Evolutionary conservation across 441 rosid genomes (phyloP), one percentile per base, ranked within the genome.

Genomic region (Codiaeum variegatum): DNA sequence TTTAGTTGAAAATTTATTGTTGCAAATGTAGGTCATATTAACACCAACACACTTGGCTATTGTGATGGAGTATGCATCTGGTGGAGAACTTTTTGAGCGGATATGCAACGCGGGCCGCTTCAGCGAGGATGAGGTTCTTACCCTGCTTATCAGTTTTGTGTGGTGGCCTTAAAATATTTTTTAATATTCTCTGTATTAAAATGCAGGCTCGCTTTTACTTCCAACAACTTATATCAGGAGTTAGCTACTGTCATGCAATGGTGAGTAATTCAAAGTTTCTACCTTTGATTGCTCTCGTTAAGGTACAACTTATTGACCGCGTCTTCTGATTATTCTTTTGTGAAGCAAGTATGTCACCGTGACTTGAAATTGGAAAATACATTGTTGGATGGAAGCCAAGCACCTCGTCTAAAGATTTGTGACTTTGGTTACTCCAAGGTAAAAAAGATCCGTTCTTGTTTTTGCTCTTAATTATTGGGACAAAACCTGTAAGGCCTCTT

Each of bases 391-490:
- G 99, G 99, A 67, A 95, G 98, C 76, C 91, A 95, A 0, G 91
- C 97, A 34, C 99, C 98, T 62, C 97, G 97, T 26, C 79, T 95
- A 71, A 95, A 95, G 84, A 91, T 95, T 62, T 95, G 99, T 55
- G 99, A 95, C 83, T 95, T 95, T 21, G 99, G 99, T n/a, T 95
- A 95, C 78, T 95, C 99, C 16, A 95, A 95, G 99, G 99, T 93
- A 80, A 38, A 13, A 49, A 13, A 44, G 40, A 51, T 49, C 60
- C 36, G 16, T 8, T 56, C 15, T 64, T 58, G 15, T 32, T 67
- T 24, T 56, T n/a, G 29, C n/a, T 59, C 16, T 10, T 42, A 63
- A 19, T 49, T 24, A 2, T 61, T 44, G 62, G 44, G 31, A 54
- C 63, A 55, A 26, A 75, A 75, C 15, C 52, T 54, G 24, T 66